phyloP scores from a whole-genome alignment of 768 basidiomycete species.

The Asterophora lycoperdoides region DNA sequence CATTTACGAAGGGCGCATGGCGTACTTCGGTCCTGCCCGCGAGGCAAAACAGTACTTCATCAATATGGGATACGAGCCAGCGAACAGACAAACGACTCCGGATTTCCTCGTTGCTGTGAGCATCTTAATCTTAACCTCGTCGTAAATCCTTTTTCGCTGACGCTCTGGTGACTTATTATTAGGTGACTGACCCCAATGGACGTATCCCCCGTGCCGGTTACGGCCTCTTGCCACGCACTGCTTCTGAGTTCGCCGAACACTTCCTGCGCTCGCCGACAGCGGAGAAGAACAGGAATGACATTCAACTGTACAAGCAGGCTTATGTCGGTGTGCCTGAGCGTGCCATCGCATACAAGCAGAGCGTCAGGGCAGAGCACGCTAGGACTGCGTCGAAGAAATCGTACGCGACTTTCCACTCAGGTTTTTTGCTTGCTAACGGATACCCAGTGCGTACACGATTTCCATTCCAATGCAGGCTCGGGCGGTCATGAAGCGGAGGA shows the following conservation, averaged over 20 bases:
- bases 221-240: conserved; percentile 35
- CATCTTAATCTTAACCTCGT: background rate
- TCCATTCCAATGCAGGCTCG: conserved; percentile 34
- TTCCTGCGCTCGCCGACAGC: conserved; percentile 31
- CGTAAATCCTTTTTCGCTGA: background rate
- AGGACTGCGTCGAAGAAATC: conserved; percentile 34
- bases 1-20: conserved; percentile 69
- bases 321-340: conserved; percentile 42
- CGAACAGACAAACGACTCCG: conserved; percentile 59
- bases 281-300: conserved; percentile 38
- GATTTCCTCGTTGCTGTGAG: conserved; percentile 59
- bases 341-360: conserved; percentile 37
- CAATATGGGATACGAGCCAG: conserved; percentile 58
- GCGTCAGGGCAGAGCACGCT: conserved; percentile 49
- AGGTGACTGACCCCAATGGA: conserved; percentile 51
- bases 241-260: conserved; percentile 41
- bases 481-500: conserved; percentile 35
- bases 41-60: conserved; percentile 72
- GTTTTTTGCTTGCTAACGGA: background rate
- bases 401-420: conserved; percentile 14
- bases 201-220: conserved; percentile 39
- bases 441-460: conserved; percentile 31
- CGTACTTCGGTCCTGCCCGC: conserved; percentile 69
- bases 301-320: conserved; percentile 41
- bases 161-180: too few species aligned